Conservation (phyloP, 352 stramenopile species). For the Saprolegnia diclina region DNA sequence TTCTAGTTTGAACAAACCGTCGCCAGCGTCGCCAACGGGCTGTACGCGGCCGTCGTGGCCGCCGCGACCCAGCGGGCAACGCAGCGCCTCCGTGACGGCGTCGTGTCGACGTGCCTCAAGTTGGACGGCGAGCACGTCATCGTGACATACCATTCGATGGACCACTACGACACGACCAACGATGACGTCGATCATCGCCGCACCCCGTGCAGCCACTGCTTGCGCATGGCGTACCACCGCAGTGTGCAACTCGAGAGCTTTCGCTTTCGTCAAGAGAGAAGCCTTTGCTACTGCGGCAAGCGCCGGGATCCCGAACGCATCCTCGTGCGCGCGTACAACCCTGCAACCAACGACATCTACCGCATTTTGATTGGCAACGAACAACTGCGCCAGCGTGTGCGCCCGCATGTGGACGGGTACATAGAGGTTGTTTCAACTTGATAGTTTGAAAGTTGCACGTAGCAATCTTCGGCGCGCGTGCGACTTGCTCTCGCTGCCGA, state of each 20-base stretch:
- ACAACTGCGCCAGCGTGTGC: constrained; percentile 41
- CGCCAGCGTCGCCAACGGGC: constrained; percentile 28
- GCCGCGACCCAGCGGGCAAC: constrained; percentile 36
- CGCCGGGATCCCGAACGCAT: not conserved
- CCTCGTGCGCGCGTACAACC: constrained; percentile 62
- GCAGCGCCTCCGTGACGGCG: constrained; percentile 34
- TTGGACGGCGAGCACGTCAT: constrained; percentile 55
- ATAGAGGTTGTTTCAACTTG: not conserved
- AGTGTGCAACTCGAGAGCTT: constrained; percentile 2
- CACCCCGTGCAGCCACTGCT: constrained; percentile 8
- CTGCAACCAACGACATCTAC: constrained; percentile 47
- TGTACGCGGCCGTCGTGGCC: constrained; percentile 35
- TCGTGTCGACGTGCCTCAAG: constrained; percentile 42
- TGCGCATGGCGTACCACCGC: not conserved
- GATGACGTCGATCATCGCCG: not conserved
- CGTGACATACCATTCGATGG: constrained; percentile 52
- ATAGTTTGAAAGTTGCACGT: not conserved
- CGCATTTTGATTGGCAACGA: constrained; percentile 41
- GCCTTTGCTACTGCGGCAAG: constrained; percentile 3
- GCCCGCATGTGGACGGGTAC: constrained; percentile 16
- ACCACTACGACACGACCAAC: constrained; percentile 17
- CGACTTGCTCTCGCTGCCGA: constrained; percentile 18
- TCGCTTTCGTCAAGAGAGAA: not conserved
- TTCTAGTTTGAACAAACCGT: constrained; percentile 29
- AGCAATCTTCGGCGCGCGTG: constrained; percentile 6